phyloP scores from a whole-genome alignment of 352 stramenopile species.

The Globisporangium cystogenes region DNA sequence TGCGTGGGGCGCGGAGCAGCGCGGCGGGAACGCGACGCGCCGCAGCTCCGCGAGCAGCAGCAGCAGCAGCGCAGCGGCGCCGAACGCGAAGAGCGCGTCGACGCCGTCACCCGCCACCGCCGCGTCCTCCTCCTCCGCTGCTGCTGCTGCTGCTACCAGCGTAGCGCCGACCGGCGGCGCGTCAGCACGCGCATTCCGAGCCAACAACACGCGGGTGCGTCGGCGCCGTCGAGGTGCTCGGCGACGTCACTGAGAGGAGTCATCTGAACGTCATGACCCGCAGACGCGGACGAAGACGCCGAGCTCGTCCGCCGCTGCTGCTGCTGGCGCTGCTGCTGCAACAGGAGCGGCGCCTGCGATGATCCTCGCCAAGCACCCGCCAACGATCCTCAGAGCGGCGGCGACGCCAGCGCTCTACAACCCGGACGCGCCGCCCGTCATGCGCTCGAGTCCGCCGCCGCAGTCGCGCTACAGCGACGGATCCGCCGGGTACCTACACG shows the following conservation, averaged over 20 bases:
- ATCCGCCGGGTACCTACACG: constrained; percentile 9
- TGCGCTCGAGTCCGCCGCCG: constrained; percentile 4
- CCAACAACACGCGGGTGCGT: constrained; percentile 15
- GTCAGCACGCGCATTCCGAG: constrained; percentile 21
- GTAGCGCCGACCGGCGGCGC: constrained; percentile 1
- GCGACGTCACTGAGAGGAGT: no score
- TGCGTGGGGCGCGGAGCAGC: not conserved
- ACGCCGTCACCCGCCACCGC: not conserved
- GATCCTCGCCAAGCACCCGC: constrained; percentile 40
- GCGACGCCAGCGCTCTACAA: constrained; percentile 4
- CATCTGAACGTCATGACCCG: not conserved
- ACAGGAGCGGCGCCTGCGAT: constrained; percentile 7
- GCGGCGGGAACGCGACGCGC: constrained; percentile 22
- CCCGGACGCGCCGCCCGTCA: constrained; percentile 4
- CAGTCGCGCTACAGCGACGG: constrained; percentile 12
- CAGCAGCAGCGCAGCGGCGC: not conserved
- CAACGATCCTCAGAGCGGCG: constrained; percentile 23
- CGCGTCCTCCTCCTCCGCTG: not conserved
- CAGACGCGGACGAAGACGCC: constrained; percentile 28
- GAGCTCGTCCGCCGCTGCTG: not conserved
- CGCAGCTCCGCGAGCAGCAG: constrained; percentile 14
- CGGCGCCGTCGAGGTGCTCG: not conserved
- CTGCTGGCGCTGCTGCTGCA: not conserved
- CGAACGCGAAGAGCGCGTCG: constrained; percentile 1
- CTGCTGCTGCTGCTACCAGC: not conserved